phyloP scores from a whole-genome alignment of 148 eudicot species.

The Agrostemma githago region DNA sequence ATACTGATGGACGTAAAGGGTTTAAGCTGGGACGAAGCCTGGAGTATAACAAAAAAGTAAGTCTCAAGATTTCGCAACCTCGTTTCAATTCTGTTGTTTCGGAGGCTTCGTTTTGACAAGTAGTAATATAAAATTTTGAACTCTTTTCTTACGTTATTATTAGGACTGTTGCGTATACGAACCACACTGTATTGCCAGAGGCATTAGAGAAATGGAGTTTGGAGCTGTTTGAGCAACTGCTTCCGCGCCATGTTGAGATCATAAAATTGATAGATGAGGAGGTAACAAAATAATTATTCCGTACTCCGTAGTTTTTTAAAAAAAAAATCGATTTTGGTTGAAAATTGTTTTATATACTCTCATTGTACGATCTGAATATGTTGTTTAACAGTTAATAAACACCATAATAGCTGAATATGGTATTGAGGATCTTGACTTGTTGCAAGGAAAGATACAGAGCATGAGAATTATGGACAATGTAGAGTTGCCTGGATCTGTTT shows the following conservation, averaged over 20 bases:
- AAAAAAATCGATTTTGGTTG: background rate
- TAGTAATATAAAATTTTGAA: constrained; percentile 5
- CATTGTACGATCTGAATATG: constrained; percentile 6
- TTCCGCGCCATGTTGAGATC: constrained; percentile 95
- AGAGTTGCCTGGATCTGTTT: constrained; percentile 61
- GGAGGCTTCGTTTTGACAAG: background rate
- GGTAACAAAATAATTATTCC: constrained; percentile 32
- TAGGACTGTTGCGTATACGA: constrained; percentile 95
- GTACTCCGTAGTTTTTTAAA: background rate
- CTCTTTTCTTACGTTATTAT: constrained; percentile 8
- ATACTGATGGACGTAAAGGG: constrained; percentile 88
- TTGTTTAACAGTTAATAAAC: constrained; percentile 48
- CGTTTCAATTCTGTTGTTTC: background rate
- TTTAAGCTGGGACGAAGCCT: constrained; percentile 74
- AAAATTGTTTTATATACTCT: background rate
- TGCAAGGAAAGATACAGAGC: constrained; percentile 59
- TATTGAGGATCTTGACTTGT: constrained; percentile 54
- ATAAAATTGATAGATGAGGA: constrained; percentile 82
- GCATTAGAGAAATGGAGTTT: constrained; percentile 98
- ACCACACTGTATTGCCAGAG: constrained; percentile 94
- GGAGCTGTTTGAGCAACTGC: constrained; percentile 74
- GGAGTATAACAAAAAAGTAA: constrained; percentile 84
- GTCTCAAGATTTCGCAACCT: background rate
- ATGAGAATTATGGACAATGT: constrained; percentile 91
- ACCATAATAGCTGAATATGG: constrained; percentile 76